Percentiles rank a stretch among this genome's conserved stretches.
Conservation (phyloP, 2,329 filamentous ascomycete species). For the Nothopassalora personata region DNA sequence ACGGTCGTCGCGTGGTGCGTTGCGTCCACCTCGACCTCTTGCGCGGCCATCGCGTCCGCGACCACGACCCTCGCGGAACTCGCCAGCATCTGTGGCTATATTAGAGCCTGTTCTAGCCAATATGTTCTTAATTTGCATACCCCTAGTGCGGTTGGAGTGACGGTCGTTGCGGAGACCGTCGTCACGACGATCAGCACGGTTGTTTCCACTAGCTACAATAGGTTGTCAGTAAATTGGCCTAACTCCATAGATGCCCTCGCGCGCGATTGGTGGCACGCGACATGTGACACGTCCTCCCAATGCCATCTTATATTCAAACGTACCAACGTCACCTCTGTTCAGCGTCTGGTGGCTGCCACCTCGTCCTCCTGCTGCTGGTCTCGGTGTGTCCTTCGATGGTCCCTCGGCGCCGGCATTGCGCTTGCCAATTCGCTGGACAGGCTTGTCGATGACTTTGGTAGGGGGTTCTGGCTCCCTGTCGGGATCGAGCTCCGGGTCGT, state of each 20-base stretch:
- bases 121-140: constrained; percentile 23
- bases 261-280: neutral
- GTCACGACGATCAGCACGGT: constrained; percentile 73
- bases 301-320: constrained; percentile 33
- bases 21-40: constrained; percentile 46
- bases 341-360: constrained; percentile 53
- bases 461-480: constrained; percentile 73
- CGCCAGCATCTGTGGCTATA: constrained; percentile 22
- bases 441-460: constrained; percentile 85
- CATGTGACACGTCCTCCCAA: neutral
- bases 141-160: constrained; percentile 35
- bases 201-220: constrained; percentile 63
- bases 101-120: neutral
- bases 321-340: constrained; percentile 82
- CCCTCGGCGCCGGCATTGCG: constrained; percentile 76
- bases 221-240: constrained; percentile 10
- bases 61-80: constrained; percentile 40
- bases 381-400: constrained; percentile 42
- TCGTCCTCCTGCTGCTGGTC: constrained; percentile 40
- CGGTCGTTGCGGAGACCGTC: constrained; percentile 54
- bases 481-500: constrained; percentile 64
- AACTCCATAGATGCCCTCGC: neutral
- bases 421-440: constrained; percentile 70
- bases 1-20: constrained; percentile 52
- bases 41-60: constrained; percentile 48